Conservation (phyloP, 768 basidiomycete species). For the Holtermanniella nyarrowii region DNA sequence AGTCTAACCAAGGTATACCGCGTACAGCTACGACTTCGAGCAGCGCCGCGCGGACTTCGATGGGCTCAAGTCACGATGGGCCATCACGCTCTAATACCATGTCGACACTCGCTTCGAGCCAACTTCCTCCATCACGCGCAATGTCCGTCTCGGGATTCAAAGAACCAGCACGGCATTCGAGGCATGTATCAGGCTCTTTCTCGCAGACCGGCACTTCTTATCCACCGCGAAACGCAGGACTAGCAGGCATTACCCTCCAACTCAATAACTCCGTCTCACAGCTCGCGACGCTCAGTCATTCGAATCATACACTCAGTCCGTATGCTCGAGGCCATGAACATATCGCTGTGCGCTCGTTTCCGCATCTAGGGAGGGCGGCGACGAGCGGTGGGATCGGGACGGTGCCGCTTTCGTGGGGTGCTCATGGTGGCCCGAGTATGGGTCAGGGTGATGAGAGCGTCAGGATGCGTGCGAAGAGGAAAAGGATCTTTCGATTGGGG, state of each 20-base stretch:
- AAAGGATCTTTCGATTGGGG: conserved; percentile 7
- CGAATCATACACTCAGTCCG: conserved; percentile 87
- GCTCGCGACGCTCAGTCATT: conserved; percentile 70
- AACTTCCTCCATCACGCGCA: conserved; percentile 20
- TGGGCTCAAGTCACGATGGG: not conserved
- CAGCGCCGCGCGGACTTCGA: not conserved
- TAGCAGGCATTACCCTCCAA: conserved; percentile 31
- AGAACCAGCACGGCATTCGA: not conserved
- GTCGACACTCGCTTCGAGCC: conserved; percentile 14
- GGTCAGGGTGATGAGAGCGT: not conserved
- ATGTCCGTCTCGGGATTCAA: conserved; percentile 4
- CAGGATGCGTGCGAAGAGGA: conserved; percentile 4
- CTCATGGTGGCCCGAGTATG: not conserved
- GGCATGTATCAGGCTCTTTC: conserved; percentile 2
- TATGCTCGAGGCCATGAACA: conserved; percentile 84
- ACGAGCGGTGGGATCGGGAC: not conserved
- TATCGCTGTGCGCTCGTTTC: conserved; percentile 83
- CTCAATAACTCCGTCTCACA: conserved; percentile 70
- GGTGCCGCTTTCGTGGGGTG: not conserved
- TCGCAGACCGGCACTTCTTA: conserved; percentile 20
- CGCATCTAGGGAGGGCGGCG: conserved; percentile 43
- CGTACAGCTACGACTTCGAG: not conserved
- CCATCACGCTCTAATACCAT: conserved; percentile 10
- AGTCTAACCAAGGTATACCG: not conserved
- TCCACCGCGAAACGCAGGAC: conserved; percentile 23